These are phyloP conservation scores for Naganishia onofrii DNA, from an alignment of 768 basidiomycete species.

Conservation along the genomic window DNA sequence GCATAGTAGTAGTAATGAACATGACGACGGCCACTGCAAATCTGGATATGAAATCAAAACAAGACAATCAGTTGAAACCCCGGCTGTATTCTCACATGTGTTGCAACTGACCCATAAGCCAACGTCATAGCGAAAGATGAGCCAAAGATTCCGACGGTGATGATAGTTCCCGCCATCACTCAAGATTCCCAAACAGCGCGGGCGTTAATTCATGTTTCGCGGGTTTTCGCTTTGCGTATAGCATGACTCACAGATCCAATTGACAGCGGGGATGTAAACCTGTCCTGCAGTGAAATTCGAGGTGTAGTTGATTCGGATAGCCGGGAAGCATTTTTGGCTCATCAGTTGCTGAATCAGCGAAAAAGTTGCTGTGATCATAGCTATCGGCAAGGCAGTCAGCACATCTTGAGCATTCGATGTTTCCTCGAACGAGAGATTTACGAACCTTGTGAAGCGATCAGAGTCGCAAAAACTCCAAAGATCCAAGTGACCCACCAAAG, in stretches of 20 bases:
- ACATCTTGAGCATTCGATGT: neutral
- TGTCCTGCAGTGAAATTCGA: conserved; percentile 64
- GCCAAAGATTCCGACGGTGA: conserved; percentile 62
- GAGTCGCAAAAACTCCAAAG: conserved; percentile 64
- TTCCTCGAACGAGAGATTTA: neutral
- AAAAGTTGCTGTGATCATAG: conserved; percentile 68
- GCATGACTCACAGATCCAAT: conserved; percentile 57
- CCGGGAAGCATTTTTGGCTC: conserved; percentile 62
- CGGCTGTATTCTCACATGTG: too few species aligned
- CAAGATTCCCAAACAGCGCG: neutral
- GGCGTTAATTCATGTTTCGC: neutral
- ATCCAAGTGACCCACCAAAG: conserved; percentile 68
- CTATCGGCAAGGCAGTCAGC: conserved; percentile 60
- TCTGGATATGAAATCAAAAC: neutral
- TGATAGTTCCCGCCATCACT: conserved; percentile 60
- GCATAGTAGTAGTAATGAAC: conserved; percentile 62
- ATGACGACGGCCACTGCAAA: conserved; percentile 65
- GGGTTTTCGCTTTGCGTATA: conserved; percentile 4
- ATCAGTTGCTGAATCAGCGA: conserved; percentile 62
- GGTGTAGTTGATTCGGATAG: conserved; percentile 62
- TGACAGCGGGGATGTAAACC: conserved; percentile 65
- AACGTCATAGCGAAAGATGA: conserved; percentile 61
- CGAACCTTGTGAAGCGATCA: conserved; percentile 33
- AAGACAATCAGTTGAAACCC: neutral
- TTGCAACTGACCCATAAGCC: conserved; percentile 55